Conservation (phyloP, 2,329 filamentous ascomycete species). For the Trichoderma sp. region DNA sequence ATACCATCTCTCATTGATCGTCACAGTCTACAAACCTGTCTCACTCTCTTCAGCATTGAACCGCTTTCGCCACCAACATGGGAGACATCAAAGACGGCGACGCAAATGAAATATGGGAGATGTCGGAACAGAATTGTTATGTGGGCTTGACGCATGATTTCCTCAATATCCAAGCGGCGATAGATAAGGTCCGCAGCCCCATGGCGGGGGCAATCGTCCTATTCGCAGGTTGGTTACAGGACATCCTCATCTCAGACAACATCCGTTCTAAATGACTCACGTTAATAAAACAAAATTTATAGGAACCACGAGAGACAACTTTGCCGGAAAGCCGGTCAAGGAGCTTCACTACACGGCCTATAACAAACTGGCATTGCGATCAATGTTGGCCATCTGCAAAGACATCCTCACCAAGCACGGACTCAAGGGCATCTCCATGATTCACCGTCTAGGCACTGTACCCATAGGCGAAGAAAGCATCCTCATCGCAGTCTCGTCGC, state of each 20-base stretch:
- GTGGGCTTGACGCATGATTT: slow-evolving; percentile 67
- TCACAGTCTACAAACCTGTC: neutral
- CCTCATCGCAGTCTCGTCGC: slow-evolving; percentile 79
- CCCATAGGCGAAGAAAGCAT: slow-evolving; percentile 94
- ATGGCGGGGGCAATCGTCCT: slow-evolving; percentile 75
- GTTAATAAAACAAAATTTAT: neutral
- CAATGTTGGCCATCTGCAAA: slow-evolving; percentile 65
- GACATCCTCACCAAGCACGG: slow-evolving; percentile 60
- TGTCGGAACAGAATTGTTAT: slow-evolving; percentile 57
- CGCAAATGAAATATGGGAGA: slow-evolving; percentile 38
- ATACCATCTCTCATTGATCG: neutral
- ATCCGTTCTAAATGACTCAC: neutral
- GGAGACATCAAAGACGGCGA: slow-evolving; percentile 27
- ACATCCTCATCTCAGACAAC: neutral
- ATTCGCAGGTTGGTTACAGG: slow-evolving; percentile 60
- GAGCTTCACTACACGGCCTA: slow-evolving; percentile 78
- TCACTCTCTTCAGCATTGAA: neutral
- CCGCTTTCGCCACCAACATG: slow-evolving; percentile 24
- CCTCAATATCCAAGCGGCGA: slow-evolving; percentile 59
- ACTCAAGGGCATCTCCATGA: slow-evolving; percentile 73
- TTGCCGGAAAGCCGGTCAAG: slow-evolving; percentile 69
- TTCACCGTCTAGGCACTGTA: slow-evolving; percentile 82
- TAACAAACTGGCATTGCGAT: slow-evolving; percentile 66
- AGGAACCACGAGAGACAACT: slow-evolving; percentile 79
- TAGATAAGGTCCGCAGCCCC: slow-evolving; percentile 70